Evolutionary conservation across 2,329 filamentous ascomycete genomes (phyloP), one percentile per base, ranked within the genome.

Genomic region (Coniochaeta prunicola): DNA sequence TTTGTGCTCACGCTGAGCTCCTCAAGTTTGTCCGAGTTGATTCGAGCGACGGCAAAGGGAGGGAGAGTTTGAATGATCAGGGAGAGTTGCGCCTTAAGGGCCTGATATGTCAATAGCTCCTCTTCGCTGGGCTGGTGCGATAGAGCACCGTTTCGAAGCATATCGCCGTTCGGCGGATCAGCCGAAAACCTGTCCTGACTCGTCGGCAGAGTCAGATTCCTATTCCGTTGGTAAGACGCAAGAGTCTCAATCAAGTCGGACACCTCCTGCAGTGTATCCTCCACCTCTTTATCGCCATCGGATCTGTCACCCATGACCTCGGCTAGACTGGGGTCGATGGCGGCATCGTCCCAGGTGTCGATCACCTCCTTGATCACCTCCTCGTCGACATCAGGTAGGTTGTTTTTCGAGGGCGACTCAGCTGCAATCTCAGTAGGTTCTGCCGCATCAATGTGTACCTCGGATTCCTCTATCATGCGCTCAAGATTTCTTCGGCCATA

Each of bases 1-100:
- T 86, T 91, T 53, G 86, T 90, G 74, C 88, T 93, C 68, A 96
- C 88, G 62, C 90, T 87, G 54, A 96, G 77, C 59, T 92, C 89
- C 31, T 87, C 88, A n/a, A 96, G 75, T 70, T 92, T 89, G 69
- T 96, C 89, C 10, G 91, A 91, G 66, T 96, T 88, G 61, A 96
- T 77, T 67, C 94, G 93, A 6, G 92, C 87, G 26, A 96, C 89
- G 1, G 89, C 90, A 68, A 91, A 94, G 1, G 92, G 92, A 1
- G 92, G 92, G 12, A 96, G 75, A 40, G 82, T 85, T 63, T 88
- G 81, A 61, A 96, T 82, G 62, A 96, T 84, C 31, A 92, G 76
- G 0, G 84, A 78, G 21, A 96, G 77, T 68, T 92, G 90, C 4
- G 86, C 82, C 69, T 89, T 91, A 57, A 96, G 79, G 28, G 87